Percentiles rank a stretch among this genome's conserved stretches.
Evolutionary conservation across 305 asterid genomes (phyloP).

Genomic region (Fraxinus ornus): DNA sequence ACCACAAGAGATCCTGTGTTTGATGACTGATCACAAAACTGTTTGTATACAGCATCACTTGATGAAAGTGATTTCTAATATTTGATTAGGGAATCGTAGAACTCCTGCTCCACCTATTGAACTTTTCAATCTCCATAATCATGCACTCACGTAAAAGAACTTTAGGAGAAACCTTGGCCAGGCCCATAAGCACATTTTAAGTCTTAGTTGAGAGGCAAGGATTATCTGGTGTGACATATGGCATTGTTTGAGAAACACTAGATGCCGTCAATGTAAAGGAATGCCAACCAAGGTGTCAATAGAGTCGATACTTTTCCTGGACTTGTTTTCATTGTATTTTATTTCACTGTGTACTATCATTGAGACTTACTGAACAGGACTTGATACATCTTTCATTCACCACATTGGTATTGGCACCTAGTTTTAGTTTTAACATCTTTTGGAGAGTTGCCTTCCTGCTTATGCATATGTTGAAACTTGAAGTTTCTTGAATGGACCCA

Average conservation of each 20-base stretch:
- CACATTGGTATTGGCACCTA: neutral
- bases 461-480: neutral
- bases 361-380: neutral
- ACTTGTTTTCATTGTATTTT: neutral
- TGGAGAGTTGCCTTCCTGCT: neutral
- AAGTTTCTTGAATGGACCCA: neutral
- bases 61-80: slow-evolving; percentile 8
- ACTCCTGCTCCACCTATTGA: neutral
- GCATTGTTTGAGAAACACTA: neutral
- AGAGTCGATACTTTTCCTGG: neutral
- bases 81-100: slow-evolving; percentile 2
- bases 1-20: slow-evolving; percentile 8
- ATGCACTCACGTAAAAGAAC: neutral
- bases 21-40: neutral
- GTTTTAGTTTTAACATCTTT: neutral
- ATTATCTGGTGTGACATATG: neutral
- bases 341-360: slow-evolving; percentile 1
- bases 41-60: neutral
- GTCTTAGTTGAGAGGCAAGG: neutral
- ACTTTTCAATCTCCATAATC: neutral
- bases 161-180: neutral
- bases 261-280: neutral
- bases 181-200: neutral
- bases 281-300: neutral
- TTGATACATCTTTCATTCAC: neutral